Evolutionary conservation across 2,329 filamentous ascomycete species (phyloP), one percentile per base, ranked within the genome.

Genomic region (Penicillium sp.): DNA sequence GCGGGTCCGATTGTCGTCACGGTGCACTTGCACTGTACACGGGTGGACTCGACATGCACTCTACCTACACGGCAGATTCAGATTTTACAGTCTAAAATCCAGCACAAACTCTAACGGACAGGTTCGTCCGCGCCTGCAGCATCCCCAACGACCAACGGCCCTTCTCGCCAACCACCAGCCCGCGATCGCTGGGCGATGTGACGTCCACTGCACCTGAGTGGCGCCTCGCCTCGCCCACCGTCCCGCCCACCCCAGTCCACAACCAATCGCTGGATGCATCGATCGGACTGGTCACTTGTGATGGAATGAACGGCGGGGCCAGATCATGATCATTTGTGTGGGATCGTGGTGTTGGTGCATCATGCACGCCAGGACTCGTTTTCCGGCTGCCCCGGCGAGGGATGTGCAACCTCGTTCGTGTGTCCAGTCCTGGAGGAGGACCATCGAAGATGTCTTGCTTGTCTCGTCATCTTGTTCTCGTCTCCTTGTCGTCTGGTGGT

Each of bases 271-370:
- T 7, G 6, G 24, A 34, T 54, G 46, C 33, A 29, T 36, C 46
- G 37, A 52, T 52, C 42, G 39, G 51, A 60, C 54, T 54, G 55
- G 55, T 60, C 54, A 61, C 45, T 44, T 54, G 49, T 51, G 58
- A 56, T 52, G 54, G 58, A 50, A 61, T 59, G 60, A 62, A 61
- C 59, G 56, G 56, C 59, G 59, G 59, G 59, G 59, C 59, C 44
- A 10, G 24, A 20, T 30, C 29, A 33, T 46, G 24, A 20, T 30
- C 29, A 33, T 46, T 46, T 21, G 27, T 44, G 44, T 41, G n/a
- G 43, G 36, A 43, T 48, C 29, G 45, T 37, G 51, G 37, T 48
- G 44, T 52, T 52, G 44, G 50, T 52, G 50, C 50, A 48, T 48
- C 37, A 39, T 32, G 32, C 20, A 26, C 44, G 30, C 41, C 42